A percentile compares a stretch with the other conserved stretches of the same genome.
Evolutionary conservation across 768 basidiomycete species (phyloP).

Genomic region (Pisolithus orientalis): DNA sequence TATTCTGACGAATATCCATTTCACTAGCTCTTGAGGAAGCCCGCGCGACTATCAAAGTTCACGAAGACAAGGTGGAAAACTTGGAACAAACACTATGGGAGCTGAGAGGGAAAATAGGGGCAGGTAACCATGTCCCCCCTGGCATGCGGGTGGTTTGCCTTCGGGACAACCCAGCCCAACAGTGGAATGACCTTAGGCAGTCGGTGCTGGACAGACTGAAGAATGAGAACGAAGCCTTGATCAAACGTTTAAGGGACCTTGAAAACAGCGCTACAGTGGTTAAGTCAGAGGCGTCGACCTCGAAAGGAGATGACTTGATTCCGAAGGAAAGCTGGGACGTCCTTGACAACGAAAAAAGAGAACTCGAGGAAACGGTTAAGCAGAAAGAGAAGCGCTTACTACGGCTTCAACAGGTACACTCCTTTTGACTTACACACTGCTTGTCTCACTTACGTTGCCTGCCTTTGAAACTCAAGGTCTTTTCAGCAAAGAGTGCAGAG

Average conservation of each 20-base stretch:
- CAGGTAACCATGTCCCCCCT: constrained; percentile 70
- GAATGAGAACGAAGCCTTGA: constrained; percentile 78
- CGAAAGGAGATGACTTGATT: constrained; percentile 36
- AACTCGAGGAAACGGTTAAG: constrained; percentile 55
- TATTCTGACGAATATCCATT: neutral
- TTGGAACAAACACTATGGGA: constrained; percentile 78
- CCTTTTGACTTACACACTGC: neutral
- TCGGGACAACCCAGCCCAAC: constrained; percentile 74
- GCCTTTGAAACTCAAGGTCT: constrained; percentile 47
- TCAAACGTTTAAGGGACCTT: constrained; percentile 58
- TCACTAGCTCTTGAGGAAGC: constrained; percentile 40
- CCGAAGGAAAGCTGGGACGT: constrained; percentile 79
- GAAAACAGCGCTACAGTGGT: constrained; percentile 35
- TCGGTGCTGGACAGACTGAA: constrained; percentile 70
- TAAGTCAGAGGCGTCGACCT: constrained; percentile 11
- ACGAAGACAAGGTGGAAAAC: constrained; percentile 53
- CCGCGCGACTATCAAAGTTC: constrained; percentile 28
- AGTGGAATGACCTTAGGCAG: constrained; percentile 72
- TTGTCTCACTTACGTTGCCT: neutral
- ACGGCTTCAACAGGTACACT: constrained; percentile 68
- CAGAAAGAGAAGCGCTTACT: constrained; percentile 80
- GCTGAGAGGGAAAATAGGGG: constrained; percentile 67
- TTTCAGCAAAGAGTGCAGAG: constrained; percentile 77
- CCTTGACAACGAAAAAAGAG: constrained; percentile 59
- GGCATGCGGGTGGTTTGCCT: constrained; percentile 64